These are phyloP conservation scores for Pontederia crassipes DNA, from an alignment of 176 grass and related monocot species.

Conservation along the genomic window DNA sequence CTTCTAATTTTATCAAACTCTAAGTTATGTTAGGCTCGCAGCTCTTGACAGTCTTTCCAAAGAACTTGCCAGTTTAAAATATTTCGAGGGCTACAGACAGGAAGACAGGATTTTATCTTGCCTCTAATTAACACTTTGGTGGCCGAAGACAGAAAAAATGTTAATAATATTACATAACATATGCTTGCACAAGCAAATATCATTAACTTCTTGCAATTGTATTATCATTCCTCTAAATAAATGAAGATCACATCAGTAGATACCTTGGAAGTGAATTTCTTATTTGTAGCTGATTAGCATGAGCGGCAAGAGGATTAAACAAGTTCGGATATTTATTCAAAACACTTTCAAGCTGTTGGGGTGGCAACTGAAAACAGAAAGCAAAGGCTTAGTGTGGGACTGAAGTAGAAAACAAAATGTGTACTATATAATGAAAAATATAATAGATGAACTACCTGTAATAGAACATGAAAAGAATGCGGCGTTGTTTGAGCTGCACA, in stretches of 20 bases:
- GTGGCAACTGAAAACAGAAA: conserved; percentile 51
- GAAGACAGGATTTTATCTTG: no score
- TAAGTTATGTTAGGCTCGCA: no score
- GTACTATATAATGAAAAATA: conserved; percentile 1
- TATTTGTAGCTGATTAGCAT: conserved; percentile 56
- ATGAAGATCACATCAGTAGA: conserved; percentile 11
- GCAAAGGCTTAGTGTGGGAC: not conserved
- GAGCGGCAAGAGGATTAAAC: conserved; percentile 51
- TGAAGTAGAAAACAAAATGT: not conserved
- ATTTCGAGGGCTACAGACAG: no score
- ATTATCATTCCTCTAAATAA: not conserved
- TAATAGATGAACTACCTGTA: conserved; percentile 49
- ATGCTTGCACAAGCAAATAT: conserved; percentile 1
- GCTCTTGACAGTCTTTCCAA: no score
- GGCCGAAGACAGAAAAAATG: not conserved
- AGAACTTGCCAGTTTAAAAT: no score
- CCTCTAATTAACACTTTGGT: no score
- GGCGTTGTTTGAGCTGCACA: conserved; percentile 80
- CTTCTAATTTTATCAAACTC: no score
- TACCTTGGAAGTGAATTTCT: conserved; percentile 63
- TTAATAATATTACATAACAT: not conserved
- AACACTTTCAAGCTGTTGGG: conserved; percentile 54
- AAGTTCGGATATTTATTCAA: conserved; percentile 65
- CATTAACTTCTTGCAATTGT: not conserved
- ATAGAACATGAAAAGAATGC: conserved; percentile 74